A percentile compares a stretch with the other conserved stretches of the same genome.
phyloP scores from a whole-genome alignment of 1,284 basidiomycete genomes.

The Microstroma glucosiphilum region DNA sequence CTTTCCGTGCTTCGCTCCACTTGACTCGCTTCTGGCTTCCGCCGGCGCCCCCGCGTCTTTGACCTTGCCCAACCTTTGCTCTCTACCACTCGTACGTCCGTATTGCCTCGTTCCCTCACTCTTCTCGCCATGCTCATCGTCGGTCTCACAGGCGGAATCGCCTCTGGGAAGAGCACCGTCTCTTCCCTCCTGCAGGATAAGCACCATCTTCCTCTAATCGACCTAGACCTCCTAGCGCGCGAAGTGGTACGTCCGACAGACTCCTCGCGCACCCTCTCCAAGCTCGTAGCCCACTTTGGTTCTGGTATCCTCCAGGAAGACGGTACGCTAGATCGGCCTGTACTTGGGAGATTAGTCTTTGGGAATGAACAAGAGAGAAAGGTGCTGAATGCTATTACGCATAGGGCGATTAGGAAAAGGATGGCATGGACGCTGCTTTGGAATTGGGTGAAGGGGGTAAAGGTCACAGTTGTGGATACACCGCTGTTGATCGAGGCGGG shows the following conservation, averaged over 20 bases:
- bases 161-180: constrained; percentile 83
- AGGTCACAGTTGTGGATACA: constrained; percentile 78
- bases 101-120: not conserved
- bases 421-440: constrained; percentile 67
- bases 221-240: constrained; percentile 85
- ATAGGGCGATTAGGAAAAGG: constrained; percentile 73
- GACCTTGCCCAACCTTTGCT: too few relatives aligned
- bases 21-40: too few relatives aligned
- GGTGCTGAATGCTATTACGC: constrained; percentile 75
- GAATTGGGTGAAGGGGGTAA: constrained; percentile 71
- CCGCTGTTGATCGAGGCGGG: constrained; percentile 88
- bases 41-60: too few relatives aligned
- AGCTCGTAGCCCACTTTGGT: constrained; percentile 70
- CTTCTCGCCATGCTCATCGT: constrained; percentile 55
- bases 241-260: constrained; percentile 81
- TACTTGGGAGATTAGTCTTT: constrained; percentile 80
- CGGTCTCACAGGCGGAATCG: constrained; percentile 92
- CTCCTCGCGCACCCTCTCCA: constrained; percentile 58
- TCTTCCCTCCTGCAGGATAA: constrained; percentile 64
- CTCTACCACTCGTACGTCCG: too few relatives aligned
- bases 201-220: constrained; percentile 70
- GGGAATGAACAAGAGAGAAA: constrained; percentile 56
- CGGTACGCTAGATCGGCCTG: constrained; percentile 73
- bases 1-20: too few relatives aligned
- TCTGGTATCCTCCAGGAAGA: constrained; percentile 62